Base-by-base conservation (phyloP, 257 asterid species). In the Leptodermis oblonga region DNA sequence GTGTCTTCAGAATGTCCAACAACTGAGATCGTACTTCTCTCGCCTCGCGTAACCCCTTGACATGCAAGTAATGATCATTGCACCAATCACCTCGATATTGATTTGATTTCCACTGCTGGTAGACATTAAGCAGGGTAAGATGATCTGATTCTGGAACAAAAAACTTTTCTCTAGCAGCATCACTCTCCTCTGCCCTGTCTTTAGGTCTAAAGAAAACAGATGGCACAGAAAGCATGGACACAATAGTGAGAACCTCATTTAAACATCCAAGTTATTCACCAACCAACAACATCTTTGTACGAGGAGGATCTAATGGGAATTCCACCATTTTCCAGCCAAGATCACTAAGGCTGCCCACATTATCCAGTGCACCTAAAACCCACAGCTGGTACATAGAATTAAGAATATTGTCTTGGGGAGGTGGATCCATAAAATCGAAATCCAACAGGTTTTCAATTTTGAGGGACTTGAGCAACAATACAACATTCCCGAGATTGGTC, bases 291-390 rank as follows among this genome's bases (percentile, higher is more conserved):
- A 88, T 93, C 80, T 90, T 93, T 8, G 98, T 97, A 33, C 90
- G 89, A 17, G 96, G 96, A 31, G 98, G 98, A 68, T 92, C 98
- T 15, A 90, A 85, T 0, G 97, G 98, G 70, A 93, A 88, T 82
- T 93, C 97, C 5, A 90, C 97, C 97, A 93, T 93, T 75, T 93
- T 93, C 95, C 96, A 90, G 68, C 98, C 98, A n/a, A 93, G 81
- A 67, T 53, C 88, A 0, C 97, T 90, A 59, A 93, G 77, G 73
- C 76, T 86, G 31, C 98, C 98, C 6, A 93, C 96, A 67, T 93
- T 93, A 77, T 81, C 86, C 49, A 93, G 79, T 43, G 98, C 98
- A 41, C 97, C 96, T 78, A 92, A 82, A 17, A 92, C 96, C 97
- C 98, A 92, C 76, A 90, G 72, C 74, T 92, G 96, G 78, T 90